phyloP scores from a whole-genome alignment of 257 asterid species.

The Forsythia viridissima region DNA sequence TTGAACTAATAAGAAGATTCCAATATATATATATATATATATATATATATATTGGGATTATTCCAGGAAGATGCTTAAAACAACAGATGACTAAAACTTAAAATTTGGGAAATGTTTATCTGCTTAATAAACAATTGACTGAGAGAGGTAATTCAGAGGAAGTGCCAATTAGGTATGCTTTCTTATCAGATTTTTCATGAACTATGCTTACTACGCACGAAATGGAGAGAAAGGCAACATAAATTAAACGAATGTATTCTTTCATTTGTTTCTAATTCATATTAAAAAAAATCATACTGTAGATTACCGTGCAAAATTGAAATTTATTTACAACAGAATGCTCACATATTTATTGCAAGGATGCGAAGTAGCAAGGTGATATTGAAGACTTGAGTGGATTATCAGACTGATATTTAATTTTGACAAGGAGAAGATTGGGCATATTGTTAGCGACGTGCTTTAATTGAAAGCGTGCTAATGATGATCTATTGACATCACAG shows the following conservation, averaged over 20 bases:
- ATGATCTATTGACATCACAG: neutral
- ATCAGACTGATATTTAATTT: neutral
- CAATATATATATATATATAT: too few species aligned
- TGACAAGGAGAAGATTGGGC: neutral
- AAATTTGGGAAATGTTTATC: neutral
- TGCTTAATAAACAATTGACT: neutral
- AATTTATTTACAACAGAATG: neutral
- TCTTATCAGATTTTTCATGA: neutral
- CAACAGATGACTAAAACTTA: neutral
- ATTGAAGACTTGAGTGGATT: neutral
- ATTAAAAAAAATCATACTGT: neutral
- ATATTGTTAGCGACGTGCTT: neutral
- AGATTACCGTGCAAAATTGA: neutral
- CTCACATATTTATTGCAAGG: neutral
- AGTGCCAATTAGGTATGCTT: neutral
- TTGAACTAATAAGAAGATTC: neutral
- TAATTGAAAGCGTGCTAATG: neutral
- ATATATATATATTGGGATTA: too few species aligned
- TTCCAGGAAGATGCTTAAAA: neutral
- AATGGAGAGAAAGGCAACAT: neutral
- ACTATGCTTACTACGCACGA: neutral
- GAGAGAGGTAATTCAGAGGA: neutral
- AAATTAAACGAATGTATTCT: neutral
- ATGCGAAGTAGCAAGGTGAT: neutral
- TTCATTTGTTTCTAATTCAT: neutral